Percentiles rank a stretch among this genome's conserved stretches.
phyloP scores from a whole-genome alignment of 352 stramenopile species.

The Globisporangium canariense region DNA sequence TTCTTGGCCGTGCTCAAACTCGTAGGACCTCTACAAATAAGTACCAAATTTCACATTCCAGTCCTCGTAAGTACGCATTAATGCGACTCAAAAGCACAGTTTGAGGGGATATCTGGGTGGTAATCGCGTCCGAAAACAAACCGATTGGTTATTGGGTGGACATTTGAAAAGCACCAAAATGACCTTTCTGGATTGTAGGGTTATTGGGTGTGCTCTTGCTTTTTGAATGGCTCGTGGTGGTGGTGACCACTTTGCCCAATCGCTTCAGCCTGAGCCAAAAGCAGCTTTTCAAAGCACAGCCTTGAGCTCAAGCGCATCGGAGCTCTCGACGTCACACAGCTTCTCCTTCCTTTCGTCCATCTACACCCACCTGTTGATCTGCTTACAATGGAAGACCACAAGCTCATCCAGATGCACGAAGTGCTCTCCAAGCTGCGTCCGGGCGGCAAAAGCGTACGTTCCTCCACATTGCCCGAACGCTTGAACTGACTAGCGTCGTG shows the following conservation, averaged over 20 bases:
- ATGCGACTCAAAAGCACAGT: background rate
- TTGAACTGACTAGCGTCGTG: constrained; percentile 15
- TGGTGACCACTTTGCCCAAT: background rate
- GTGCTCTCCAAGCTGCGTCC: constrained; percentile 83
- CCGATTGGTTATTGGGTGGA: too few species aligned
- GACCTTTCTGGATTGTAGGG: too few species aligned
- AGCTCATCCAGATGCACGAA: constrained; percentile 83
- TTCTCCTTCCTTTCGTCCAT: background rate
- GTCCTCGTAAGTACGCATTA: too few species aligned
- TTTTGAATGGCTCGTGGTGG: background rate
- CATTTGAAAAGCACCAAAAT: too few species aligned
- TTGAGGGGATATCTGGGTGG: too few species aligned
- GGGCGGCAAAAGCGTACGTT: constrained; percentile 68
- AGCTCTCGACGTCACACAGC: background rate
- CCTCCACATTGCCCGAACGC: background rate
- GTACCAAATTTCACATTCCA: too few species aligned
- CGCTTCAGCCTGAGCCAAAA: background rate
- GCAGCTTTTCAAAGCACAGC: background rate
- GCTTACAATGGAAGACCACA: constrained; percentile 71
- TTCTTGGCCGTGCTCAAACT: too few species aligned
- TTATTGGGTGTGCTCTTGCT: background rate
- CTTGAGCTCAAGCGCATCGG: background rate
- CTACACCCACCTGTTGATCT: constrained; percentile 9
- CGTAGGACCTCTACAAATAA: too few species aligned
- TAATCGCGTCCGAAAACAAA: too few species aligned